phyloP scores from a whole-genome alignment of 176 grass and related monocot species.

The Bothriochloa decipiens region DNA sequence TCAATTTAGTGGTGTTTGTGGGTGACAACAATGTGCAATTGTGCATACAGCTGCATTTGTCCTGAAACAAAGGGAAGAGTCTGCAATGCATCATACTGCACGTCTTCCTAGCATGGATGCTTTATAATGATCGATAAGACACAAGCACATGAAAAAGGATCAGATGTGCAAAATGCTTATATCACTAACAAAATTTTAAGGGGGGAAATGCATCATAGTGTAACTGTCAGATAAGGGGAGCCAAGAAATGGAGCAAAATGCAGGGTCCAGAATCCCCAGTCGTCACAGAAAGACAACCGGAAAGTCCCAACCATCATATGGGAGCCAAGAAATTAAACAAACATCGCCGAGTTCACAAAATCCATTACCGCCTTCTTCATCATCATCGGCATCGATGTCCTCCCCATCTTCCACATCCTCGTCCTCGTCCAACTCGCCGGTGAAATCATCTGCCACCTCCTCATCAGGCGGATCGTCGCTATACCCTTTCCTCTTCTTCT shows the following conservation, averaged over 20 bases:
- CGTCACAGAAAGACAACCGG: not conserved
- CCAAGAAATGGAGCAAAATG: not conserved
- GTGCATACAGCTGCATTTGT: not conserved
- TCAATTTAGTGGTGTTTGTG: not conserved
- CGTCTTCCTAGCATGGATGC: not conserved
- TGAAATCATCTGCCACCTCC: not conserved
- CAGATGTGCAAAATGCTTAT: not conserved
- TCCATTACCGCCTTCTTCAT: conserved; percentile 13
- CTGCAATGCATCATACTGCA: conserved; percentile 11
- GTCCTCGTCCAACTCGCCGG: conserved; percentile 33
- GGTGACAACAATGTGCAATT: not conserved
- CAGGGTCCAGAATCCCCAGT: not conserved
- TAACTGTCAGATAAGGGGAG: not conserved
- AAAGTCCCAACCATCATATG: conserved; percentile 4
- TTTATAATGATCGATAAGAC: not conserved
- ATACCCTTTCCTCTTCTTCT: conserved; percentile 49
- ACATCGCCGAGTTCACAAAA: not conserved
- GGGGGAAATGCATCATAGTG: not conserved
- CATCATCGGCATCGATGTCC: not conserved
- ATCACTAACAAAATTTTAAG: not conserved
- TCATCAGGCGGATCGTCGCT: conserved; percentile 30
- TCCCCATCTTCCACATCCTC: conserved; percentile 29
- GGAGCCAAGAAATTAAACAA: not conserved
- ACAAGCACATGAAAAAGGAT: not conserved
- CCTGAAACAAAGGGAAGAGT: not conserved